Evolutionary conservation across 768 basidiomycete genomes (phyloP), one percentile per base, ranked within the genome.

Genomic region (Termitomyces eurrhizus): DNA sequence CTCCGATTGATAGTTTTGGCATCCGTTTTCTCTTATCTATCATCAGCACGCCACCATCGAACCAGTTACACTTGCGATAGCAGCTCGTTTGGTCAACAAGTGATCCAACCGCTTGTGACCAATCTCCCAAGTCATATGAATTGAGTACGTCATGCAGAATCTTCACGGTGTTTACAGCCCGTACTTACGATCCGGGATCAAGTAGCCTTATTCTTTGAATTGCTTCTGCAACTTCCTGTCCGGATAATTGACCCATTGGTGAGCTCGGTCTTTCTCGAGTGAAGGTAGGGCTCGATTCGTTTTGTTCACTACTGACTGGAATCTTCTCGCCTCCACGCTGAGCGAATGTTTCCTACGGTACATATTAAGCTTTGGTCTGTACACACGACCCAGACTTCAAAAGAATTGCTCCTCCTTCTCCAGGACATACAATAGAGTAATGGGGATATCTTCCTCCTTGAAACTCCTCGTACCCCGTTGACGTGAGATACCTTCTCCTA

Each of bases 321-420:
- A 29, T 14, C 35, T 52, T 46, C 41, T 46, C 49, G 32, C 48
- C 32, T 46, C 45, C 29, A 41, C 48, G 63, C 61, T 54, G 48
- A 60, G 64, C 14, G n/a, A 37, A 14, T 65, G 56, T 52, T 66
- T 65, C 65, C 65, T 66, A 64, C 65, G 59, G 37, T 66, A 49
- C 36, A 16, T 37, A 39, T 53, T 16, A 53, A 53, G 21, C 37
- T 53, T 53, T 53, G 16, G 14, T 39, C 24, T 39, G 2, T 37
- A 52, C 52, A 53, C 36, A 9, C 21, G 36, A 14, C 13, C 52
- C 52, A 36, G 36, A 37, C 24, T 52, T n/a, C 35, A 21, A 52
- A 32, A 48, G 24, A 26, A 26, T 46, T 4, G 9, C 48, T 11
- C 51, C 52, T 18, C 21, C 29, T 29, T 2, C 12, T 21, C 7